Conservation (phyloP, 176 grass and related monocot genomes). For the Raddia guianensis region DNA sequence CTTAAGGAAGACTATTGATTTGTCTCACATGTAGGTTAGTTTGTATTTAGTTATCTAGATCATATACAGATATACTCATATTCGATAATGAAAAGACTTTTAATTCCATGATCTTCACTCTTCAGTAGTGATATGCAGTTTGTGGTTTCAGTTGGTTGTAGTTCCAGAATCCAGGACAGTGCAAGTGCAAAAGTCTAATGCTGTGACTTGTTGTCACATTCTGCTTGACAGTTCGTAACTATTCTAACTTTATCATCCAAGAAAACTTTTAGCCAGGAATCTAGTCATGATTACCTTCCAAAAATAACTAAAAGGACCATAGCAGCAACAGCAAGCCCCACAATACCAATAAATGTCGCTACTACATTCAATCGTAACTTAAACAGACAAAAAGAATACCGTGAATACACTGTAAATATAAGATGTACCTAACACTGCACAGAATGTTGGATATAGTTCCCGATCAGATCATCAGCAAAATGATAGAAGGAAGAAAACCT, state of each 20-base stretch:
- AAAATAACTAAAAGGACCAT: constrained; percentile 73
- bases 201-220: neutral
- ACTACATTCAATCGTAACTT: constrained; percentile 95
- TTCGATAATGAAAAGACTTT: neutral
- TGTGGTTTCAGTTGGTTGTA: constrained; percentile 21
- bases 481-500: too few species aligned
- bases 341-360: constrained; percentile 92
- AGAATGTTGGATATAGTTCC: too few species aligned
- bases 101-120: neutral
- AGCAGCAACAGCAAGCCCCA: constrained; percentile 77
- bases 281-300: constrained; percentile 57
- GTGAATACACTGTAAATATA: constrained; percentile 22
- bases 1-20: neutral
- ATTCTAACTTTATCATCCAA: constrained; percentile 10
- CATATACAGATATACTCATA: neutral
- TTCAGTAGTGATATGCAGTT: constrained; percentile 8
- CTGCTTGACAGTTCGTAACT: neutral
- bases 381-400: constrained; percentile 42
- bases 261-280: neutral
- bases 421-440: too few species aligned
- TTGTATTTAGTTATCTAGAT: neutral
- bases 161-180: neutral
- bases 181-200: neutral
- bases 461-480: too few species aligned
- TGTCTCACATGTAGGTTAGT: neutral